These are phyloP conservation scores for Xylariaceae sp. DNA, from an alignment of 2,329 filamentous ascomycete species.

Conservation along the genomic window DNA sequence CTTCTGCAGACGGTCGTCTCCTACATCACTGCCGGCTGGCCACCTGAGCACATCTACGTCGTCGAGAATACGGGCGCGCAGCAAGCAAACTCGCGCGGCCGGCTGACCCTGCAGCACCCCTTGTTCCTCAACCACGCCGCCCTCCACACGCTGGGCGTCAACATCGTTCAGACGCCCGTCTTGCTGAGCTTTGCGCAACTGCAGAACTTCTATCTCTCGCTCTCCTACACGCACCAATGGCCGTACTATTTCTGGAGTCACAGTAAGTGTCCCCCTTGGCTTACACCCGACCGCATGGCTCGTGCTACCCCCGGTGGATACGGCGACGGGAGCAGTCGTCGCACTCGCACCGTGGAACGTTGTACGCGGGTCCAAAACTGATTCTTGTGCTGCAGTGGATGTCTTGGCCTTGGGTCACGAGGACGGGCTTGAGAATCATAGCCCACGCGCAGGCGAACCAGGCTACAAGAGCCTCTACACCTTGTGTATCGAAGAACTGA, in stretches of 20 bases:
- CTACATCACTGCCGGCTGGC: constrained; percentile 59
- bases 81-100: constrained; percentile 45
- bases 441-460: constrained; percentile 27
- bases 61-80: constrained; percentile 58
- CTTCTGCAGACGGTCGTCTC: constrained; percentile 52
- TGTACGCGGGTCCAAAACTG: neutral
- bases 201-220: constrained; percentile 50
- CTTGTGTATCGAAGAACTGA: constrained; percentile 35
- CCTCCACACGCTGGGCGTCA: constrained; percentile 48
- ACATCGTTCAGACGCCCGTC: constrained; percentile 47
- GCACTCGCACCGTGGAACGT: neutral
- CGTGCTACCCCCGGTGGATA: no score
- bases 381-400: constrained; percentile 35
- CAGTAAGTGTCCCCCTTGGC: constrained; percentile 22
- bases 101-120: constrained; percentile 50
- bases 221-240: constrained; percentile 42
- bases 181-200: constrained; percentile 52
- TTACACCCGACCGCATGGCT: neutral
- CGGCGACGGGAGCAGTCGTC: neutral
- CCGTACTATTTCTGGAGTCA: constrained; percentile 54
- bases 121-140: constrained; percentile 52
- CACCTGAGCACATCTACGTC: constrained; percentile 51
- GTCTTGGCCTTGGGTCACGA: constrained; percentile 44
- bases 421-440: constrained; percentile 33
- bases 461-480: constrained; percentile 41